Conservation (phyloP, 2,329 filamentous ascomycete species). For the Emydomyces testavorans region DNA sequence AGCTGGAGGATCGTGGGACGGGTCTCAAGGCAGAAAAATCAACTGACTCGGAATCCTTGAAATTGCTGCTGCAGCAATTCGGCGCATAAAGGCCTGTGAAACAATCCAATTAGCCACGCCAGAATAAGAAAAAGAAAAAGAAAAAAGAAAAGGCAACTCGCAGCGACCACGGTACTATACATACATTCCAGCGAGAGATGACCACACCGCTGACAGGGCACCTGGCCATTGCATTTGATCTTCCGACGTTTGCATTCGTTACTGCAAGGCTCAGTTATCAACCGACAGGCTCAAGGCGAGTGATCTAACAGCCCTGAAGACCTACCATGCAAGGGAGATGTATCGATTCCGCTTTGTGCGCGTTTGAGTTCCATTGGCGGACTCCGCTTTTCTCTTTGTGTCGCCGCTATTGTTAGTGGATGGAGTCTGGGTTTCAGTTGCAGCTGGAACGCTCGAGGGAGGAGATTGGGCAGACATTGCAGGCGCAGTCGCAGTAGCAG, state of each 20-base stretch:
- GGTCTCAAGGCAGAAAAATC: neutral
- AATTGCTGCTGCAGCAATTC: constrained; percentile 60
- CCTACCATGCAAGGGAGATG: constrained; percentile 55
- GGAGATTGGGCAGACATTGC: constrained; percentile 9
- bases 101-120: neutral
- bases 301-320: constrained; percentile 9
- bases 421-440: neutral
- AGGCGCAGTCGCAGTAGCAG: neutral
- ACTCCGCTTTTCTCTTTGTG: constrained; percentile 35
- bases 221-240: constrained; percentile 57
- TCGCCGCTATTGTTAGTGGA: constrained; percentile 10
- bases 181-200: constrained; percentile 51
- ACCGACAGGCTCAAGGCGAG: neutral
- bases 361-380: constrained; percentile 37
- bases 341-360: constrained; percentile 55
- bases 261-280: constrained; percentile 25
- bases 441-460: neutral
- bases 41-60: constrained; percentile 71
- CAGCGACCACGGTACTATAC: constrained; percentile 13
- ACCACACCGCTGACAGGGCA: constrained; percentile 53
- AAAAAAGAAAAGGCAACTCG: constrained; percentile 1
- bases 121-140: neutral
- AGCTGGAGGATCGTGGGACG: neutral
- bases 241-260: constrained; percentile 57
- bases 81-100: constrained; percentile 47